Evolutionary conservation across 192 early-diverging fungal species (phyloP).

Genomic region (Endogone sp.): DNA sequence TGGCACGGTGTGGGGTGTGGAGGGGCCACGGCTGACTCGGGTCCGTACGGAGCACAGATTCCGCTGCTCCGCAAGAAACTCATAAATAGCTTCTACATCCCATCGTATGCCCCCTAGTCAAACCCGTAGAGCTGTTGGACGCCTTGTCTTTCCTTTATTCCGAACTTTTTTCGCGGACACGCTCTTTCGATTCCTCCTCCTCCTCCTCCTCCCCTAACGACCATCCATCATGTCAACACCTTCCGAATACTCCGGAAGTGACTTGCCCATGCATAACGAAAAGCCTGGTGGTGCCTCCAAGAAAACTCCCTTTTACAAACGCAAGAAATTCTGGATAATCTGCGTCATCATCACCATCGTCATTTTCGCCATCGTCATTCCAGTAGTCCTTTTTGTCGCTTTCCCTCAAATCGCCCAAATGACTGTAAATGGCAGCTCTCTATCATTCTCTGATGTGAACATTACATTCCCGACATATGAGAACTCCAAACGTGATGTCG

Average conservation of each 20-base stretch:
- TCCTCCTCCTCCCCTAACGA: no score
- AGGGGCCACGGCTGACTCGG: neutral
- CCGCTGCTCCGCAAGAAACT: neutral
- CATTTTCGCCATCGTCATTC: constrained; percentile 40
- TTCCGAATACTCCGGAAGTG: neutral
- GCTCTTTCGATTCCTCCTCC: neutral
- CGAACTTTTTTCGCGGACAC: neutral
- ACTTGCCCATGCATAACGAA: constrained; percentile 19
- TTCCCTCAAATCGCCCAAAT: constrained; percentile 48
- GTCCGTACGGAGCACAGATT: neutral
- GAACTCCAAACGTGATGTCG: neutral
- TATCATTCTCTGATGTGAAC: constrained; percentile 30
- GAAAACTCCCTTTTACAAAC: constrained; percentile 38
- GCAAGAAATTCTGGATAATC: constrained; percentile 50
- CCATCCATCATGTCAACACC: neutral
- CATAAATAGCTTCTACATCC: neutral
- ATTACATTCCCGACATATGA: constrained; percentile 26
- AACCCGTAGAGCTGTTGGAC: neutral
- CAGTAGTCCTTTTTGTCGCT: constrained; percentile 45
- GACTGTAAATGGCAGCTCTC: constrained; percentile 35
- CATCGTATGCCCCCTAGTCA: neutral
- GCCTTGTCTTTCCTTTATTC: neutral
- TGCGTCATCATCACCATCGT: constrained; percentile 46
- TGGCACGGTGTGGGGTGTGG: neutral
- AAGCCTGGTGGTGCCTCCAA: constrained; percentile 37